Evolutionary conservation across 2,329 filamentous ascomycete species (phyloP).

Genomic region (Ceratocystis variospora): DNA sequence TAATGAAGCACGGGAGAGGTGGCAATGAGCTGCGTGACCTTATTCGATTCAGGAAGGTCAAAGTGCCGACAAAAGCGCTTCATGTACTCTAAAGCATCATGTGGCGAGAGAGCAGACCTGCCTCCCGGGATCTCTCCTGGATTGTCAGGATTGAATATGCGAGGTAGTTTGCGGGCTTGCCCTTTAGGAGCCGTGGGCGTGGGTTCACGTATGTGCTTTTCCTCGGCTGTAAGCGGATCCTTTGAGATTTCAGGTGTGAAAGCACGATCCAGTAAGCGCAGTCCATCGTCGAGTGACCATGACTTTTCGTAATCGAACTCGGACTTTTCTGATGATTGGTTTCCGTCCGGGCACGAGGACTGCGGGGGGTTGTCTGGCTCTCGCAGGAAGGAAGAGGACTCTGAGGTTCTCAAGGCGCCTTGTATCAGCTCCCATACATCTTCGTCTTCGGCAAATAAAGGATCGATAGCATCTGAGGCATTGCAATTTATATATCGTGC

Average conservation of each 20-base stretch:
- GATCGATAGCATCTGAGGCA: neutral
- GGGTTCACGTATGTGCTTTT: neutral
- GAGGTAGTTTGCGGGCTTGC: neutral
- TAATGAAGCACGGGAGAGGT: neutral
- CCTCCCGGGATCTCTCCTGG: neutral
- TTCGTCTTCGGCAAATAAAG: neutral
- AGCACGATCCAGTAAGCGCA: neutral
- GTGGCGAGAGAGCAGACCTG: neutral
- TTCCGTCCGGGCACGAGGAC: neutral
- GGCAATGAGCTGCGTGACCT: slow-evolving; percentile 7
- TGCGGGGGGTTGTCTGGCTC: neutral
- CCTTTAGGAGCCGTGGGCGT: neutral
- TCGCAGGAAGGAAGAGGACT: neutral
- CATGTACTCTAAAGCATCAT: slow-evolving; percentile 15
- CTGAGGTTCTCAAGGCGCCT: neutral
- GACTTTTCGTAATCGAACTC: slow-evolving; percentile 12
- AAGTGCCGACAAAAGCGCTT: slow-evolving; percentile 8
- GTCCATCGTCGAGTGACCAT: slow-evolving; percentile 12
- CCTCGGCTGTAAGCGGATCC: slow-evolving; percentile 6
- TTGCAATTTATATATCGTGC: neutral
- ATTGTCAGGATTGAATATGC: slow-evolving; percentile 1
- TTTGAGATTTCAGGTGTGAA: neutral
- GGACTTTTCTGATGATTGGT: too few relatives aligned
- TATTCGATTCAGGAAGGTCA: neutral
- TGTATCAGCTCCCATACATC: slow-evolving; percentile 12